Percentiles rank a stretch among this genome's conserved stretches.
phyloP scores from a whole-genome alignment of 73 alveolate genomes.

The Tetrahymena borealis region DNA sequence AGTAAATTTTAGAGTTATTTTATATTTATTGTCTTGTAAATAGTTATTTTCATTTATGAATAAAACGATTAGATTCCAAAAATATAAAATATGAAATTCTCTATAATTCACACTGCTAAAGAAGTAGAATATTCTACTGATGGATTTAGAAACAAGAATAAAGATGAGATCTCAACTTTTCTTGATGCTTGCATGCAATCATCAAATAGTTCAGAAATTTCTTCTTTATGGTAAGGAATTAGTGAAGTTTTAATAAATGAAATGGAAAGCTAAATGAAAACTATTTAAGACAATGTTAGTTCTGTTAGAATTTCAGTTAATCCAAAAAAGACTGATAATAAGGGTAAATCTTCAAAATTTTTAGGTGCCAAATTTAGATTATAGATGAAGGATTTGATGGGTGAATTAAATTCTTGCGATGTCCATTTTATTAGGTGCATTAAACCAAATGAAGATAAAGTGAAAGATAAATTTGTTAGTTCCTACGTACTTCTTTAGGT shows the following conservation, averaged over 20 bases:
- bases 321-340: constrained; percentile 22
- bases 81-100: constrained; percentile 47
- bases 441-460: constrained; percentile 88
- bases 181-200: constrained; percentile 51
- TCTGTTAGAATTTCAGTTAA: constrained; percentile 40
- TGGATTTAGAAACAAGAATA: constrained; percentile 82
- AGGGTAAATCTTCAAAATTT: constrained; percentile 63
- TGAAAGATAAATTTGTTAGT: constrained; percentile 47
- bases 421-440: constrained; percentile 90
- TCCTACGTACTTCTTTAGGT: constrained; percentile 76
- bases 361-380: constrained; percentile 81
- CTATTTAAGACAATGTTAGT: constrained; percentile 39
- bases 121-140: constrained; percentile 69
- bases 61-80: constrained; percentile 34
- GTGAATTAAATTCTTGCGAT: constrained; percentile 77
- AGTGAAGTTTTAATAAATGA: constrained; percentile 32
- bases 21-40: background rate
- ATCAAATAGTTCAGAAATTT: constrained; percentile 34
- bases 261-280: constrained; percentile 44
- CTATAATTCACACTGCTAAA: constrained; percentile 78
- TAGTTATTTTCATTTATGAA: background rate
- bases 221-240: constrained; percentile 39
- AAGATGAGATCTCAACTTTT: constrained; percentile 75
- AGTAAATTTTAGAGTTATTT: background rate
- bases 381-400: constrained; percentile 85